phyloP scores from a whole-genome alignment of 257 asterid species.

The Rauvolfia tetraphylla region DNA sequence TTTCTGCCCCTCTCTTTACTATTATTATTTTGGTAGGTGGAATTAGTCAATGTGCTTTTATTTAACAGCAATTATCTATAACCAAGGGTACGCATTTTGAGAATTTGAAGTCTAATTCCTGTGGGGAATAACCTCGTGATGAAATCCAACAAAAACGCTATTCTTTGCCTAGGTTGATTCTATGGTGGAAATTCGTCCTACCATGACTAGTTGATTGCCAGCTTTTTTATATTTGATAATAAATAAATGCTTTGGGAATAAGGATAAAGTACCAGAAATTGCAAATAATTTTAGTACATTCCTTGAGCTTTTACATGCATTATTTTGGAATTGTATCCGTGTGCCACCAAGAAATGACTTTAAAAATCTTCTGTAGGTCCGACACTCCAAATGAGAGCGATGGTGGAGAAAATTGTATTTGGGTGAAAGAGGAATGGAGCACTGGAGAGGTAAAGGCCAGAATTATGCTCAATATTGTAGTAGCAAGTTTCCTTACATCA shows the following conservation, averaged over 20 bases:
- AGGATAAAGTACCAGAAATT: neutral
- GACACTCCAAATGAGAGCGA: slow-evolving; percentile 24
- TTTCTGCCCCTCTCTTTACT: neutral
- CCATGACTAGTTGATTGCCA: neutral
- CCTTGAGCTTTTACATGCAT: neutral
- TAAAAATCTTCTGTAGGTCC: slow-evolving; percentile 33
- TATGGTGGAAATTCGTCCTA: neutral
- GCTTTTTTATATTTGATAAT: neutral
- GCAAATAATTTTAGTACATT: neutral
- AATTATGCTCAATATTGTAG: neutral
- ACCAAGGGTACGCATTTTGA: neutral
- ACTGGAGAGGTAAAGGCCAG: slow-evolving; percentile 58
- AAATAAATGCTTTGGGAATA: neutral
- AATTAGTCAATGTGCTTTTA: too few relatives aligned
- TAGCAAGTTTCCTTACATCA: neutral
- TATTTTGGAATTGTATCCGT: neutral
- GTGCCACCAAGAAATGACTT: neutral
- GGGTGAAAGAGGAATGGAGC: slow-evolving; percentile 60
- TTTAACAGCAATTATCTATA: too few relatives aligned
- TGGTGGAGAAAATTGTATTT: slow-evolving; percentile 49
- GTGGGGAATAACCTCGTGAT: neutral
- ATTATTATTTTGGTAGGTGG: too few relatives aligned
- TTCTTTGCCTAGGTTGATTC: neutral
- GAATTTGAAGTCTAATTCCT: neutral
- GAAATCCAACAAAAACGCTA: neutral